Base-by-base conservation (phyloP, 2,329 filamentous ascomycete genomes). In the Penicillium capsulatum region DNA sequence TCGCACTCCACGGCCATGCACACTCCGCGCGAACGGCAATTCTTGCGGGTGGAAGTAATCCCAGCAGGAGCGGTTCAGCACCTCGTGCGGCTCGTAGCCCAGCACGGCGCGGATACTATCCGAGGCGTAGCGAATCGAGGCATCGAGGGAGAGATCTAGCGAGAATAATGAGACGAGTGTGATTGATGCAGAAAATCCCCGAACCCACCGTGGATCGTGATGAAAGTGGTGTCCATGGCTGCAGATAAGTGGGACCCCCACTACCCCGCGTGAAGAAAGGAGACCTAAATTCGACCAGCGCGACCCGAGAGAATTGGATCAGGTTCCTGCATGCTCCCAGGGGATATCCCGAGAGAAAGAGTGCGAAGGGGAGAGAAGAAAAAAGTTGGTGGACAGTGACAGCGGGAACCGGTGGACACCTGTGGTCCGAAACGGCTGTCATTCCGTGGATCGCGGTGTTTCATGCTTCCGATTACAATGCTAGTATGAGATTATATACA, bases 1-100 rank as follows among this genome's bases (percentile, higher is more conserved):
- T 38, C 79, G 71, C 33, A 94, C 76, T 13, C 85, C 84, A 36
- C 83, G 79, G 51, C 74, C 80, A 64, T 92, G 85, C 38, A 90
- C 73, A 19, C 77, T 75, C 44, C 81, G 79, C 26, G 86, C 88
- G 55, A 84, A 80, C 0, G 84, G 82, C 14, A 90, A 72, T 65
- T 94, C 86, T 7, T 89, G 81, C 1, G 84, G 83, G 55, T 91
- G 85, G 59, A 94, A 94, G 63, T 86, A 94, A 19, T 92, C 84
- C 73, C 90, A 94, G 57, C 81, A 83, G 44, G 88, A 87, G 57
- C 73, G 81, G 47, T 84, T 81, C 55, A 81, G 76, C 11, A 94
- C 80, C 59, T 94, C 85, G 44, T 83, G 74, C 3, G 87, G 84
- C 14, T 77, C 75, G 58, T 88, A 91, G 36, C 86, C 88, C 29